Conservation (phyloP, 2,329 filamentous ascomycete genomes). For the Aspergillus proliferans region DNA sequence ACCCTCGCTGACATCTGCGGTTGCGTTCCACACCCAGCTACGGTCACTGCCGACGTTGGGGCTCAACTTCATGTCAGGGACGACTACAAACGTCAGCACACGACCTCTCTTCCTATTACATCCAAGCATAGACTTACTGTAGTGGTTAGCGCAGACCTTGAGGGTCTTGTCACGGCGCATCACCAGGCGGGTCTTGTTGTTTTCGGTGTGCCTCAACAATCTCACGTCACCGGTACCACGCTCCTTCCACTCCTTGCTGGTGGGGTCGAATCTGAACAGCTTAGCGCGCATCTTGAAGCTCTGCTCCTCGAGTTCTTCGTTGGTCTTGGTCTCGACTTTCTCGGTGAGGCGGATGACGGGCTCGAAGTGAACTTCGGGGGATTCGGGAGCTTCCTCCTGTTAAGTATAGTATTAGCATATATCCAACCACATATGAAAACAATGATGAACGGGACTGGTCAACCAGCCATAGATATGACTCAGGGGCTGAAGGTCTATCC, state of each 20-base stretch:
- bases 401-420: conserved; percentile 1
- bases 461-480: neutral
- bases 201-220: conserved; percentile 97
- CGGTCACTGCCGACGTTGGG: conserved; percentile 97
- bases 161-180: conserved; percentile 99
- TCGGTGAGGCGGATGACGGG: conserved; percentile 93
- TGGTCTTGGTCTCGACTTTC: conserved; percentile 95
- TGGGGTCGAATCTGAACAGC: conserved; percentile 95
- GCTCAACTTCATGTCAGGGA: conserved; percentile 97
- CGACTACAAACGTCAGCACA: conserved; percentile 53
- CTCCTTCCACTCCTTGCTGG: conserved; percentile 97
- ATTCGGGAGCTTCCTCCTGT: conserved; percentile 71
- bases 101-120: neutral
- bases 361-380: conserved; percentile 93
- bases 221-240: conserved; percentile 93
- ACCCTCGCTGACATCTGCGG: conserved; percentile 95
- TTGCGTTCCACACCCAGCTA: conserved; percentile 98
- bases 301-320: conserved; percentile 97
- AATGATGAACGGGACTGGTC: too few species aligned
- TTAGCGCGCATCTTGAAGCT: conserved; percentile 99
- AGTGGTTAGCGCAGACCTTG: conserved; percentile 99
- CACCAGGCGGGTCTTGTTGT: conserved; percentile 92
- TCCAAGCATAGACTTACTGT: conserved; percentile 59
- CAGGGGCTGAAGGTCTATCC: neutral
- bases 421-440: neutral